A percentile compares a stretch with the other conserved stretches of the same genome.
Conservation (phyloP, 306 rosid genomes). For the Cucurbita moschata region DNA sequence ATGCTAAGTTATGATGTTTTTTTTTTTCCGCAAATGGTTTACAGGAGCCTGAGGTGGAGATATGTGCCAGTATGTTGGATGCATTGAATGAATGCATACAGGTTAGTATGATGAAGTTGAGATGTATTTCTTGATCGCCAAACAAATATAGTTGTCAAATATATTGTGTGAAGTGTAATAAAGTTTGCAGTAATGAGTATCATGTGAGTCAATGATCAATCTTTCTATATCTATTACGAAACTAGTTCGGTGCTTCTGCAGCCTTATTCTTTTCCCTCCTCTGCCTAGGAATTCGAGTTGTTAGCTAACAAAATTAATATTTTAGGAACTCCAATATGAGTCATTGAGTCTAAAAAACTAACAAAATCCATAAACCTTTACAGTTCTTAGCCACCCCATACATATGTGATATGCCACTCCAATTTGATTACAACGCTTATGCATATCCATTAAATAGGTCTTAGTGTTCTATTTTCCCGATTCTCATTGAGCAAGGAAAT, state of each 20-base stretch:
- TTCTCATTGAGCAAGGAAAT: background rate
- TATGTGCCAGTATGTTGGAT: conserved; percentile 85
- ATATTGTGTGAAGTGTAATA: too few relatives aligned
- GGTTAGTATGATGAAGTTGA: conserved; percentile 25
- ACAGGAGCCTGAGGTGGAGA: conserved; percentile 97
- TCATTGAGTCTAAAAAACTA: background rate
- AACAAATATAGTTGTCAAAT: too few relatives aligned
- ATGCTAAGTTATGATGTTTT: background rate
- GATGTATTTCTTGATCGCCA: too few relatives aligned
- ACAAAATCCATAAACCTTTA: background rate
- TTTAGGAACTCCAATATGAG: background rate
- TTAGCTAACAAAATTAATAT: background rate
- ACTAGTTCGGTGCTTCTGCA: too few relatives aligned
- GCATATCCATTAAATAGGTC: background rate
- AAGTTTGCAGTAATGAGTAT: too few relatives aligned
- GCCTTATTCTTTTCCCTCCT: too few relatives aligned
- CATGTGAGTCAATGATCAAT: too few relatives aligned
- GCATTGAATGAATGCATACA: conserved; percentile 81
- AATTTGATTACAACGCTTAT: background rate
- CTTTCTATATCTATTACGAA: too few relatives aligned
- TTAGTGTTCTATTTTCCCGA: background rate
- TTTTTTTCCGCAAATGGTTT: background rate
- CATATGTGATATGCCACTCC: background rate
- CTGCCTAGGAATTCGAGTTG: too few relatives aligned
- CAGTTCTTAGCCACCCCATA: background rate